Conservation (phyloP, 75 land plant genomes). For the Pinus albicaulis region DNA sequence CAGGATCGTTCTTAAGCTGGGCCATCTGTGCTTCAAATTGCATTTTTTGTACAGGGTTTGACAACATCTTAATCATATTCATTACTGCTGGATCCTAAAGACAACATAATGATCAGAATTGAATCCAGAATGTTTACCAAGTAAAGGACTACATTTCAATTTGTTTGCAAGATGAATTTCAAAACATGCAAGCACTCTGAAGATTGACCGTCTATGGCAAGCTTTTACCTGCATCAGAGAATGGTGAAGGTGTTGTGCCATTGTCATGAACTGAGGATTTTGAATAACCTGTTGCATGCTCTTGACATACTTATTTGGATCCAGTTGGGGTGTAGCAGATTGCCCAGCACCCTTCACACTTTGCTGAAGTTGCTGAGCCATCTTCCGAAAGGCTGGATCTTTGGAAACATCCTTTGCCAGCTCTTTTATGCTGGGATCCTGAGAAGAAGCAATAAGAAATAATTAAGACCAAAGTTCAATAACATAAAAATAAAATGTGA, state of each 20-base stretch:
- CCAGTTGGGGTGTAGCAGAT: conserved; percentile 32
- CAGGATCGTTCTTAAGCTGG: conserved; percentile 68
- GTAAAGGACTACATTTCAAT: not conserved
- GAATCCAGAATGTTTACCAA: not conserved
- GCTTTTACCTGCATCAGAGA: conserved; percentile 54
- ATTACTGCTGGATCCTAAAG: conserved; percentile 11
- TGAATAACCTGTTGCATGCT: conserved; percentile 57
- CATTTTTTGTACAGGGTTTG: conserved; percentile 64
- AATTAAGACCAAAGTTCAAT: not conserved
- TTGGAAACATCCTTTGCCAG: conserved; percentile 56
- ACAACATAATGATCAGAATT: conserved; percentile 6
- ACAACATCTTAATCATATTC: conserved; percentile 29
- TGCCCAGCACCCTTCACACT: conserved; percentile 31
- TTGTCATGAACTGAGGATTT: conserved; percentile 51
- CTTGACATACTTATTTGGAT: conserved; percentile 37
- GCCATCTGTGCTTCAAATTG: conserved; percentile 75
- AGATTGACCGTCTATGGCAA: not conserved
- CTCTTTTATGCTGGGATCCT: conserved; percentile 61
- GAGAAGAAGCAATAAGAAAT: not conserved
- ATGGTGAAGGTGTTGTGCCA: conserved; percentile 43
- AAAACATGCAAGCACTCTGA: not conserved
- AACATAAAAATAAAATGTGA: not conserved
- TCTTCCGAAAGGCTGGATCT: conserved; percentile 40
- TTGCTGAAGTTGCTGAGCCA: conserved; percentile 48
- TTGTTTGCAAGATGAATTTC: not conserved